Percentiles rank a stretch among this genome's conserved stretches.
phyloP scores from a whole-genome alignment of 306 rosid genomes.

The Dalbergia cochinchinensis region DNA sequence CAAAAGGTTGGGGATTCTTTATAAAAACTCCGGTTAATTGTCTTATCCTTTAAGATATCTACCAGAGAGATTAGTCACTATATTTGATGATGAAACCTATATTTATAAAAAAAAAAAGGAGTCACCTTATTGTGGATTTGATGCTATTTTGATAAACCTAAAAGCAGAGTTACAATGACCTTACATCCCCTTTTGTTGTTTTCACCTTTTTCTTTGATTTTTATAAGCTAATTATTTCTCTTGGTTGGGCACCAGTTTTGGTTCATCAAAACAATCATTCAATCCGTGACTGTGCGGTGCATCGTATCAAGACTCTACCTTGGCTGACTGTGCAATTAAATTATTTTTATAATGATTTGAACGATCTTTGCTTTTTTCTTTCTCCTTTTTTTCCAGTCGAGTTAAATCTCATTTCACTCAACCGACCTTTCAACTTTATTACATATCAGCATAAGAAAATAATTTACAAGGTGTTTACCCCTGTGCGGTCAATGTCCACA shows the following conservation, averaged over 20 bases:
- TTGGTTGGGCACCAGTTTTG: neutral
- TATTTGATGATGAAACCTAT: too few species aligned
- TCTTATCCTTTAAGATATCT: too few species aligned
- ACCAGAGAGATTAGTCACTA: too few species aligned
- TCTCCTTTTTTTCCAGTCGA: too few species aligned
- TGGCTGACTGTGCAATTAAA: neutral
- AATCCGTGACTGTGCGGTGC: neutral
- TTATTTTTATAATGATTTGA: too few species aligned
- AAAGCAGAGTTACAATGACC: slow-evolving; percentile 7
- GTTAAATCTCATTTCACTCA: neutral
- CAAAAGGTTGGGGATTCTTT: too few species aligned
- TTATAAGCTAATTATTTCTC: neutral
- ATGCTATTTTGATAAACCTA: slow-evolving; percentile 11
- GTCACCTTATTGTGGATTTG: slow-evolving; percentile 17
- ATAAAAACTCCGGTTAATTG: too few species aligned
- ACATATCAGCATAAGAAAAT: too few species aligned
- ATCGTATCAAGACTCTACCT: neutral
- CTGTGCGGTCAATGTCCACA: too few species aligned
- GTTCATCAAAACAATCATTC: neutral
- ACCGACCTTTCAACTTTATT: too few species aligned
- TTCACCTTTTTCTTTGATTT: neutral
- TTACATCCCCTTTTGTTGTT: neutral
- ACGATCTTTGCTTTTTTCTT: neutral
- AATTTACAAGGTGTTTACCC: too few species aligned
- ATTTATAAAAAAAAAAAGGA: too few species aligned